Percentiles rank a stretch among this genome's conserved stretches.
Conservation (phyloP, 2,329 filamentous ascomycete genomes). For the Aureobasidium vineae region DNA sequence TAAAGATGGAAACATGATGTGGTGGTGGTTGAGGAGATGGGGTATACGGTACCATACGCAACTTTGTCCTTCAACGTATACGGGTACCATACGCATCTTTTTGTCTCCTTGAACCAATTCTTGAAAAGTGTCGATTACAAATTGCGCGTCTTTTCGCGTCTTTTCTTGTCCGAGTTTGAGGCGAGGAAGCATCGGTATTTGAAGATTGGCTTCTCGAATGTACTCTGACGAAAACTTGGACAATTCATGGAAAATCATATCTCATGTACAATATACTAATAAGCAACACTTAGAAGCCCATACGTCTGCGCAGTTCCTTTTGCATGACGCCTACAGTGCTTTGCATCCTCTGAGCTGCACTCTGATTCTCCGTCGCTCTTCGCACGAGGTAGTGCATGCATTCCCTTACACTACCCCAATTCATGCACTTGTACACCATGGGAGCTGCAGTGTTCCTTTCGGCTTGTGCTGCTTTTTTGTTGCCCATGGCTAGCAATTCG, state of each 20-base stretch:
- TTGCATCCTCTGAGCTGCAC: slow-evolving; percentile 26
- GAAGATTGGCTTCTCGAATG: too few species aligned
- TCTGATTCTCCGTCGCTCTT: slow-evolving; percentile 34
- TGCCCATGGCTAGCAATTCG: slow-evolving; percentile 29
- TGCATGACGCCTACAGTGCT: slow-evolving; percentile 14
- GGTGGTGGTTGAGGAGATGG: not conserved
- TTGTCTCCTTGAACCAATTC: not conserved
- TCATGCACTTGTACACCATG: slow-evolving; percentile 34
- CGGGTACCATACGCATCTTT: not conserved
- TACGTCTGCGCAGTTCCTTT: slow-evolving; percentile 14
- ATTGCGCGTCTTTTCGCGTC: not conserved
- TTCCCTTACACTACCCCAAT: slow-evolving; percentile 35
- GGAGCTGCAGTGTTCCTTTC: slow-evolving; percentile 27
- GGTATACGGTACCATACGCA: not conserved
- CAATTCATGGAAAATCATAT: not conserved
- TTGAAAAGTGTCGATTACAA: not conserved
- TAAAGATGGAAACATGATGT: not conserved
- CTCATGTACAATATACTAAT: too few species aligned
- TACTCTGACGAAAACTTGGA: too few species aligned
- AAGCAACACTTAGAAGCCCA: not conserved
- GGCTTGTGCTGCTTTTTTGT: not conserved
- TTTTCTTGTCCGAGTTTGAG: not conserved
- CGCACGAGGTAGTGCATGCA: slow-evolving; percentile 36
- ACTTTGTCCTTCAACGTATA: not conserved
- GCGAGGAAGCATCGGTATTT: too few species aligned